A percentile compares a stretch with the other conserved stretches of the same genome.
phyloP scores from a whole-genome alignment of 2,329 filamentous ascomycete genomes.

The Aspergillus pseudoterreus region DNA sequence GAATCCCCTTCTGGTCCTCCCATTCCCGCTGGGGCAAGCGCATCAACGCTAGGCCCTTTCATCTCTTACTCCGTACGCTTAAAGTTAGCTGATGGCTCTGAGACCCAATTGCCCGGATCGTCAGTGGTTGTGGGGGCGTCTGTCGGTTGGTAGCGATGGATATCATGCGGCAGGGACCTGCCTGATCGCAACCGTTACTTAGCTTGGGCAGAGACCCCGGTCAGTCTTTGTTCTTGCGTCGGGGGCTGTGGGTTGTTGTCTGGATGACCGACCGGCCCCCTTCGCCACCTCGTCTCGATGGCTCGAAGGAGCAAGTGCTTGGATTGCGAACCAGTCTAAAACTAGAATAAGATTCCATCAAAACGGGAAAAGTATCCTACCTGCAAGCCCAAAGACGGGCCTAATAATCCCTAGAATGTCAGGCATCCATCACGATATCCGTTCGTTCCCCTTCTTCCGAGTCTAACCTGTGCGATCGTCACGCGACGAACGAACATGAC shows the following conservation, averaged over 20 bases:
- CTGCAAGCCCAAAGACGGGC: not conserved
- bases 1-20: not conserved
- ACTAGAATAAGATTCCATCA: no score
- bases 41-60: not conserved
- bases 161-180: not conserved
- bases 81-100: constrained; percentile 1
- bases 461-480: constrained; percentile 11
- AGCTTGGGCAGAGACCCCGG: not conserved
- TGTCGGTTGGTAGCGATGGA: not conserved
- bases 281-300: not conserved
- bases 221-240: not conserved
- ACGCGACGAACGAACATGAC: constrained; percentile 13
- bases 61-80: not conserved
- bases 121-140: constrained; percentile 3
- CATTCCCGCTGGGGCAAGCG: not conserved
- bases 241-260: no score
- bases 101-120: constrained; percentile 8
- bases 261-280: not conserved
- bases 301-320: not conserved
- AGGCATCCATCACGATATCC: constrained; percentile 9
- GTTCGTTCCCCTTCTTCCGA: constrained; percentile 1
- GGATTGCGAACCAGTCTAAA: not conserved
- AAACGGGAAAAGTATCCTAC: no score
- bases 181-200: constrained; percentile 1
- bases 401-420: constrained; percentile 3